phyloP scores from a whole-genome alignment of 371 early-diverging fungal genomes.

The Rhizopus microsporus region DNA sequence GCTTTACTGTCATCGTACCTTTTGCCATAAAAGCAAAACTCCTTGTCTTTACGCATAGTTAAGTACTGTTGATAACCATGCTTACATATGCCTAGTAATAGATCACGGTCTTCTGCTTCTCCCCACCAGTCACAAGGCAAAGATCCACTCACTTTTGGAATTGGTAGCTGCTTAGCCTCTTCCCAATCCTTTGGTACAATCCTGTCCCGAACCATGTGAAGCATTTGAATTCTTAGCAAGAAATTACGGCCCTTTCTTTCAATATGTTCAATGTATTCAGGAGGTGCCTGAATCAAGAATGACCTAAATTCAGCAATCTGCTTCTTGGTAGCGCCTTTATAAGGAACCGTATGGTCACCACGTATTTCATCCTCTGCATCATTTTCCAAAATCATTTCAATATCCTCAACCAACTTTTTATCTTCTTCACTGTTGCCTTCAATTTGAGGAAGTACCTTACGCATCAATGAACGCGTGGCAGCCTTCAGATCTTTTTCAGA shows the following conservation, averaged over 20 bases:
- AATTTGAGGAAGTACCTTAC: slow-evolving; percentile 30
- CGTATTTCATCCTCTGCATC: slow-evolving; percentile 40
- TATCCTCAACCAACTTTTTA: slow-evolving; percentile 34
- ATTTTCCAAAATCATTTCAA: slow-evolving; percentile 28
- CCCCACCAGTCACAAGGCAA: slow-evolving; percentile 83
- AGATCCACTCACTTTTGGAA: slow-evolving; percentile 57
- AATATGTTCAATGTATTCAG: slow-evolving; percentile 73
- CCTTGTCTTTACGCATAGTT: slow-evolving; percentile 65
- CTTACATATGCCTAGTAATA: slow-evolving; percentile 76
- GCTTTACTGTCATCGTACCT: slow-evolving; percentile 49
- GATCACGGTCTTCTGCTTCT: slow-evolving; percentile 68
- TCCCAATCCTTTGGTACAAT: slow-evolving; percentile 60
- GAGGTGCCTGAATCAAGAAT: slow-evolving; percentile 65
- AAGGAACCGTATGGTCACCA: slow-evolving; percentile 50
- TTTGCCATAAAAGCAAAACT: slow-evolving; percentile 61
- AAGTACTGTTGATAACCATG: slow-evolving; percentile 78
- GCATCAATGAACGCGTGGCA: slow-evolving; percentile 43
- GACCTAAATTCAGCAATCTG: slow-evolving; percentile 61
- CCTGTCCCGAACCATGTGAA: slow-evolving; percentile 70
- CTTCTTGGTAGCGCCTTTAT: slow-evolving; percentile 57
- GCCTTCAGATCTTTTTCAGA: slow-evolving; percentile 60
- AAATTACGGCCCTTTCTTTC: slow-evolving; percentile 68
- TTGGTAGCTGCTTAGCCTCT: slow-evolving; percentile 51
- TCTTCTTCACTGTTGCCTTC: slow-evolving; percentile 40
- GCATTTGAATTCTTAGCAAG: slow-evolving; percentile 70